Base-by-base conservation (phyloP, 495 filamentous ascomycete genomes). In the Astrothelium subdiscretum region DNA sequence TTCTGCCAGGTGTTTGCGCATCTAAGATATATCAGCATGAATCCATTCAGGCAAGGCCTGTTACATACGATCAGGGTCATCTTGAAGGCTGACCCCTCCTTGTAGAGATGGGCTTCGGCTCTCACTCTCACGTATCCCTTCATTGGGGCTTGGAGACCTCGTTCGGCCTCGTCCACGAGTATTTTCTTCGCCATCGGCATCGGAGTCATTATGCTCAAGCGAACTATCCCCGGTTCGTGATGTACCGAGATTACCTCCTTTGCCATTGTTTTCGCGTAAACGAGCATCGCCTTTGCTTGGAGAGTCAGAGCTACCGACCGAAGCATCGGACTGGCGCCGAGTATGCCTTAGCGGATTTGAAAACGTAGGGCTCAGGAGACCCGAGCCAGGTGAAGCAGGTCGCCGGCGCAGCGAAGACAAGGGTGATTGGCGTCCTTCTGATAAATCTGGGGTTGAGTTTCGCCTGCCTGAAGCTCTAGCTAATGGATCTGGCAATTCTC, bases 1-100 rank as follows among this genome's bases (percentile, higher is more conserved):
- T 76, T 83, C 87, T 90, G 81, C 70, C 92, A 89, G 75, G 91
- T 86, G 71, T 91, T 87, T 11, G 85, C 83, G 85, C 87, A 57
- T 84, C 86, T 24, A 89, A 69, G 42, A 88, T 69, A 67, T 81
- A 87, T 67, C 8, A 29, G 20, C 6, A 26, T 6, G 10, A 8
- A 27, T 29, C 20, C 29, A 8, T n/a, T n/a, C 4, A 8, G 3
- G 3, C 20, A 27, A 15, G 5, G 24, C 29, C 15, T 54, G 22
- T 20, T 27, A 54, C 48, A n/a, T 29, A 54, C 24, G 20, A 26
- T 29, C 29, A 3, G 48, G 24, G 15, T 54, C 18, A 11, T 8
- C 20, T 26, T 20, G 24, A 29, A 54, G 24, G 3, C 48, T 26
- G 20, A 29, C 20, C 10, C 5, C 4, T 12, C 24, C 20, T 24